Conservation (phyloP, 768 basidiomycete genomes). For the Psilocybe sp. region DNA sequence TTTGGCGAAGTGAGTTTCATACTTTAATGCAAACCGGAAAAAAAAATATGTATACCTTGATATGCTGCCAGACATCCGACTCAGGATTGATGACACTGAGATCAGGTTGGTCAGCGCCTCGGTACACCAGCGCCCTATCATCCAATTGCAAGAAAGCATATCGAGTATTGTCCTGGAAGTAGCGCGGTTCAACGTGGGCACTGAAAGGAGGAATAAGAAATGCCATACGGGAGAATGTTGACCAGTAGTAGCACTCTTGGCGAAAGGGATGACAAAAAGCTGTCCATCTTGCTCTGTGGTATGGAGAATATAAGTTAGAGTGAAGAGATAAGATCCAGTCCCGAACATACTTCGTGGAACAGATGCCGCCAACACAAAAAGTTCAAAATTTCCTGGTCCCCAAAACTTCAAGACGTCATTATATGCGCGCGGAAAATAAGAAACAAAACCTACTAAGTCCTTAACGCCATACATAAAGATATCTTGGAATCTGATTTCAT, state of each 20-base stretch:
- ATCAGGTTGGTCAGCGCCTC: slow-evolving; percentile 96
- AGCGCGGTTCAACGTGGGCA: not conserved
- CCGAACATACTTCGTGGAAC: slow-evolving; percentile 44
- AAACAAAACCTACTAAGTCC: slow-evolving; percentile 55
- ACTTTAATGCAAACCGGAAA: no score
- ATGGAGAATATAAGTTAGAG: not conserved
- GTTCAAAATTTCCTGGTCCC: slow-evolving; percentile 89
- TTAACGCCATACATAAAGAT: slow-evolving; percentile 80
- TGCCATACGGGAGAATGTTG: slow-evolving; percentile 83
- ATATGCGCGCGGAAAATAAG: not conserved
- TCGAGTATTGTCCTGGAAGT: slow-evolving; percentile 84
- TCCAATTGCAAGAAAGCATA: slow-evolving; percentile 96
- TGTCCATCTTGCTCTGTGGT: slow-evolving; percentile 59
- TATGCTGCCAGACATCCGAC: slow-evolving; percentile 96
- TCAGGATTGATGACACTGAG: slow-evolving; percentile 98
- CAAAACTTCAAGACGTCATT: slow-evolving; percentile 63
- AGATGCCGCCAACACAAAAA: slow-evolving; percentile 68
- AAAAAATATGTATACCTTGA: slow-evolving; percentile 55
- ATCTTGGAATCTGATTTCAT: slow-evolving; percentile 61
- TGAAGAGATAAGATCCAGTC: not conserved
- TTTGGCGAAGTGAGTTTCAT: not conserved
- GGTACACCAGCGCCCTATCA: slow-evolving; percentile 88
- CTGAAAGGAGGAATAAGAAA: not conserved
- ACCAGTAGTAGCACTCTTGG: slow-evolving; percentile 89
- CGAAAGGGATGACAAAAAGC: slow-evolving; percentile 85